Base-by-base conservation (phyloP, 2,329 filamentous ascomycete genomes). In the Trichoderma sp. region DNA sequence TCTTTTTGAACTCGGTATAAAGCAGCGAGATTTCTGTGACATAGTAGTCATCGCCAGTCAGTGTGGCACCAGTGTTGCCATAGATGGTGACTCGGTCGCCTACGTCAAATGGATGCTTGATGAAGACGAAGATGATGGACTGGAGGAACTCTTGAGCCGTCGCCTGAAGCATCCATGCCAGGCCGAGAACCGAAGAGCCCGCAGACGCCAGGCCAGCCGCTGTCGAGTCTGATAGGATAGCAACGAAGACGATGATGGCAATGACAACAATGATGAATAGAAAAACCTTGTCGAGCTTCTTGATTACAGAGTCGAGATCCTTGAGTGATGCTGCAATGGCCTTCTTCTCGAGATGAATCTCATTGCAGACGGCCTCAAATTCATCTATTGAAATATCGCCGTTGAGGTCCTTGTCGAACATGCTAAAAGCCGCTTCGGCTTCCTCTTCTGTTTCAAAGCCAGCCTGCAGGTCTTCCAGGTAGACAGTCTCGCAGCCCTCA, bases 1-100 rank as follows among this genome's bases (percentile, higher is more conserved):
- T 94, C 83, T 97, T 97, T 84, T 97, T 97, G 83, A 97, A 97
- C 75, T 97, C 94, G 15, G 94, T 98, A 77, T 95, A 98, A 17
- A 97, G 85, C 1, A 98, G 84, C 1, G 93, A 91, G 66, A 98
- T 96, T 75, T 97, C 92, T 65, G 96, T 97, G 64, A 98, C 94
- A 72, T 97, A 97, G 79, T 97, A 98, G 74, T 97, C 94, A 73
- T 97, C 94, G 54, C 94, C 94, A 39, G 86, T 87, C 75, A 93
- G 85, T 17, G 85, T 77, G n/a, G 89, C 85, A 69, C 94, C 94
- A 0, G 93, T 93, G 73, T 93, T 96, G 64, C 94, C 94, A 74
- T 97, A 97, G 22, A 98, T 87, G 1, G 91, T 92, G 7, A 98
- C 92, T 73, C 94, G 90, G 77, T 98, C 94, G 64, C 94, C 94